These are phyloP conservation scores for Coemansia sp. DNA, from an alignment of 192 early-diverging fungal genomes.

Conservation along the genomic window DNA sequence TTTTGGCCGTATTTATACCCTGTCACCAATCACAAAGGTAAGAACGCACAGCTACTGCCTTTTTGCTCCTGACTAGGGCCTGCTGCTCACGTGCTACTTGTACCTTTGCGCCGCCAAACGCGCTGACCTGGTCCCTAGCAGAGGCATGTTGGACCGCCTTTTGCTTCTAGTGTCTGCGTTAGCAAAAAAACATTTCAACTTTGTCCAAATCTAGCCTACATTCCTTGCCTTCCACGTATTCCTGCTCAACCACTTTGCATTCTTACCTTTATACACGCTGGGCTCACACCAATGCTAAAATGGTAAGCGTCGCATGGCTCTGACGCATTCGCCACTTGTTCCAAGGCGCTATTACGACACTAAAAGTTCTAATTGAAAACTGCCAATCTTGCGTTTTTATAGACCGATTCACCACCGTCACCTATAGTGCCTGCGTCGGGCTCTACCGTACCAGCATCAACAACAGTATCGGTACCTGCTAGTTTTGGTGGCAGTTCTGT, in stretches of 20 bases:
- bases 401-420: neutral
- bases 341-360: neutral
- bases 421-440: neutral
- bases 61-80: neutral
- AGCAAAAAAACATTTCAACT: neutral
- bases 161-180: neutral
- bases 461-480: neutral
- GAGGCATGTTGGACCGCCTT: neutral
- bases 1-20: neutral
- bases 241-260: neutral
- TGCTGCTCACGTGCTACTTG: neutral
- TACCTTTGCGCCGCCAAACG: neutral
- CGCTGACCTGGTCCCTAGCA: constrained; percentile 5
- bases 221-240: neutral
- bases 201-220: neutral
- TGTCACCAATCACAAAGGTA: constrained; percentile 6
- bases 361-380: neutral
- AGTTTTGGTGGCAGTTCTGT: constrained; percentile 8
- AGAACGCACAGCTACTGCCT: neutral
- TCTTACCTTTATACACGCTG: neutral
- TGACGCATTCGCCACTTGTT: neutral
- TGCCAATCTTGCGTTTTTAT: neutral
- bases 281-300: constrained; percentile 2
- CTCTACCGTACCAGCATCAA: neutral
- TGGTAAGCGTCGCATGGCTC: constrained; percentile 1